These are phyloP conservation scores for Plantago coronopus DNA, from an alignment of 305 asterid genomes.

Conservation along the genomic window DNA sequence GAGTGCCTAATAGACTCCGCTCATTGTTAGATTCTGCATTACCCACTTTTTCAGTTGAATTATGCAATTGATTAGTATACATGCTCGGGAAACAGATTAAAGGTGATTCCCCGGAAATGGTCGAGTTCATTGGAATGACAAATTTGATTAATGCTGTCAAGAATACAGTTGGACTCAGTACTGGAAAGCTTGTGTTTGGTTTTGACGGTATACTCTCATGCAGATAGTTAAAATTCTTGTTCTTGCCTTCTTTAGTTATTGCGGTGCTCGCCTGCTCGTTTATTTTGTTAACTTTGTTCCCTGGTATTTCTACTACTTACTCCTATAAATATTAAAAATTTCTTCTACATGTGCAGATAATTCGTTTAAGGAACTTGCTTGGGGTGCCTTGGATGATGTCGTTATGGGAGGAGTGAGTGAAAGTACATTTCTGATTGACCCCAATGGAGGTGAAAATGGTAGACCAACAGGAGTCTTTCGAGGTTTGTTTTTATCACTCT, in stretches of 20 bases:
- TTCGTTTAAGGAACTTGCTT: slow-evolving; percentile 59
- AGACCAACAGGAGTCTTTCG: slow-evolving; percentile 74
- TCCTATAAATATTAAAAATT: slow-evolving; percentile 3
- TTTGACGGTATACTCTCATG: slow-evolving; percentile 53
- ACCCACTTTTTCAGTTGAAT: slow-evolving; percentile 13
- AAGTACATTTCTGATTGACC: slow-evolving; percentile 67
- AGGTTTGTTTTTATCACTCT: slow-evolving; percentile 45
- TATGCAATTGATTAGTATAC: slow-evolving; percentile 18
- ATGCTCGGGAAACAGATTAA: slow-evolving; percentile 59
- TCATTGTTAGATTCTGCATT: slow-evolving; percentile 22
- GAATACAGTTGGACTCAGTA: slow-evolving; percentile 61
- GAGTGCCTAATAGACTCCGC: slow-evolving; percentile 22
- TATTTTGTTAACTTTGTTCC: slow-evolving; percentile 8
- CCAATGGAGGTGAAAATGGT: slow-evolving; percentile 68
- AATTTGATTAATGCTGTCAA: slow-evolving; percentile 70
- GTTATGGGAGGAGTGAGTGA: slow-evolving; percentile 99
- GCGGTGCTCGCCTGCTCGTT: background rate
- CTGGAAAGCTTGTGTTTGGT: slow-evolving; percentile 71
- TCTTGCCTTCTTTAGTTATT: background rate
- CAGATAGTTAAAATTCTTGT: background rate
- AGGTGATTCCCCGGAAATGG: slow-evolving; percentile 93
- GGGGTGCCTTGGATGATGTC: slow-evolving; percentile 98
- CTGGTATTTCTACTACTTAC: background rate
- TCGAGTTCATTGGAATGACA: slow-evolving; percentile 86
- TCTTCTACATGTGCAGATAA: slow-evolving; percentile 40